These are phyloP conservation scores for Melanomma pulvis-pyrius DNA, from an alignment of 495 filamentous ascomycete genomes.

Conservation along the genomic window DNA sequence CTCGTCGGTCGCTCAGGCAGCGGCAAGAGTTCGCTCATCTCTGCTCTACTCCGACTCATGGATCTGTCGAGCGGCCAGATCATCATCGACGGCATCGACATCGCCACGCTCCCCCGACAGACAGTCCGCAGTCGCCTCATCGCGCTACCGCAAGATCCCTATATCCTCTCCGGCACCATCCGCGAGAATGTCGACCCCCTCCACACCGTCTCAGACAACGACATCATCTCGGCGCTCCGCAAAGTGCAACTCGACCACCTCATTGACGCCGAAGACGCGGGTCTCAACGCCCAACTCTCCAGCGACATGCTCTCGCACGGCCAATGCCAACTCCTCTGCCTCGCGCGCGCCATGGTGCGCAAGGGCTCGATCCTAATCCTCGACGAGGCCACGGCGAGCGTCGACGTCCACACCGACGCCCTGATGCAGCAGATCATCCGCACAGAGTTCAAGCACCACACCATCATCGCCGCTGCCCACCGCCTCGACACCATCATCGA, in stretches of 20 bases:
- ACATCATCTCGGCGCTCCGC: slow-evolving; percentile 72
- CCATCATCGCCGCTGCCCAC: slow-evolving; percentile 47
- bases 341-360: slow-evolving; percentile 82
- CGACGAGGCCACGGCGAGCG: slow-evolving; percentile 81
- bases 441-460: slow-evolving; percentile 40
- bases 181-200: slow-evolving; percentile 83
- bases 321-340: slow-evolving; percentile 84
- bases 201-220: slow-evolving; percentile 67
- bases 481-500: slow-evolving; percentile 46
- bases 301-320: slow-evolving; percentile 68
- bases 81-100: slow-evolving; percentile 58
- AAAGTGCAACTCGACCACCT: slow-evolving; percentile 72
- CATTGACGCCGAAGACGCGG: slow-evolving; percentile 59
- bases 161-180: slow-evolving; percentile 79
- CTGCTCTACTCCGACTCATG: slow-evolving; percentile 47
- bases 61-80: slow-evolving; percentile 54
- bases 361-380: slow-evolving; percentile 83
- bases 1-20: slow-evolving; percentile 60
- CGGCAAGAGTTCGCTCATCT: slow-evolving; percentile 46
- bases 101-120: slow-evolving; percentile 56
- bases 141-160: slow-evolving; percentile 63
- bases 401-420: slow-evolving; percentile 44
- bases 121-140: slow-evolving; percentile 59
- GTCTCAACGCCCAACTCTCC: slow-evolving; percentile 71
- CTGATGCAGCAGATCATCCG: slow-evolving; percentile 46